Evolutionary conservation across 306 rosid genomes (phyloP).

Genomic region (Argentina anserina): DNA sequence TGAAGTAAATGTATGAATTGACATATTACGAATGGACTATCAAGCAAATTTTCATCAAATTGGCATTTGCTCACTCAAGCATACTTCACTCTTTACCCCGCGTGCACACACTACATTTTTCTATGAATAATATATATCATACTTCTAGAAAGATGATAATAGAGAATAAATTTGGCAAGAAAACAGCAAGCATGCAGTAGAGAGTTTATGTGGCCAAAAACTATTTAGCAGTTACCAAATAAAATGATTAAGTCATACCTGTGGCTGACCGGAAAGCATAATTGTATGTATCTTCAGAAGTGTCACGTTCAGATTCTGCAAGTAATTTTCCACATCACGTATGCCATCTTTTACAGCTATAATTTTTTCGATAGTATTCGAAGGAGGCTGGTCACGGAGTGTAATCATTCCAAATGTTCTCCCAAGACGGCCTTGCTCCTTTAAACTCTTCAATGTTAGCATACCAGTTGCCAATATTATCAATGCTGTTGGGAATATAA

Average conservation of each 20-base stretch:
- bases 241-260: constrained; percentile 45
- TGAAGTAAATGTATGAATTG: no score
- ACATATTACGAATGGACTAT: no score
- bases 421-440: constrained; percentile 97
- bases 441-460: constrained; percentile 80
- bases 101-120: no score
- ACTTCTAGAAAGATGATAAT: no score
- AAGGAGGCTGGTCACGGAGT: constrained; percentile 88
- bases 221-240: neutral
- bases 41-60: no score
- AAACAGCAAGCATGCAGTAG: no score
- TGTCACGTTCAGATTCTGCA: constrained; percentile 75
- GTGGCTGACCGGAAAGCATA: constrained; percentile 86
- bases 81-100: no score
- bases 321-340: constrained; percentile 68
- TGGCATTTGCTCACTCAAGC: no score
- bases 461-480: constrained; percentile 63
- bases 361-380: constrained; percentile 90
- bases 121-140: no score
- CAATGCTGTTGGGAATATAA: constrained; percentile 62
- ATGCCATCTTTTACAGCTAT: constrained; percentile 92
- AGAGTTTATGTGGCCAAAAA: neutral
- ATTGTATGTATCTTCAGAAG: constrained; percentile 78
- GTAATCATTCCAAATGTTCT: constrained; percentile 75
- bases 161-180: no score